A percentile compares a stretch with the other conserved stretches of the same genome.
These are phyloP conservation scores for Taiozyma sp. DNA, from an alignment of 1,139 yeast species.

Conservation along the genomic window DNA sequence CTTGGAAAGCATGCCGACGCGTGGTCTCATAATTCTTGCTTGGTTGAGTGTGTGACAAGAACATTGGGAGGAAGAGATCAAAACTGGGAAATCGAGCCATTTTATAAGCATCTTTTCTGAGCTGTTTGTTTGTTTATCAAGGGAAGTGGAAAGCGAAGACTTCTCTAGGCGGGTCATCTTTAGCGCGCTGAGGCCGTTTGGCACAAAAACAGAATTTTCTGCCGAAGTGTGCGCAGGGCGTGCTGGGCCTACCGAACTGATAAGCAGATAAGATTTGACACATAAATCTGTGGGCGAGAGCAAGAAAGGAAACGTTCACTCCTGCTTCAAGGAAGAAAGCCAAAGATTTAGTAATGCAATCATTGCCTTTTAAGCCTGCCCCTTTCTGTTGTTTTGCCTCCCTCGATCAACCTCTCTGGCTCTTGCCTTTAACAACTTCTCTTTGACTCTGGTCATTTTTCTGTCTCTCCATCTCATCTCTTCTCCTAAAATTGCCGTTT, in stretches of 20 bases:
- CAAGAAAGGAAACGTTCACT: no score
- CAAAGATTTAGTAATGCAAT: no score
- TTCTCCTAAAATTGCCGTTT: background rate
- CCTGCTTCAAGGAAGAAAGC: no score
- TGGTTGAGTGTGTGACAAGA: background rate
- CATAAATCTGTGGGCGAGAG: background rate
- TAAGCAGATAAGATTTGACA: background rate
- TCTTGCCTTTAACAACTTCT: background rate
- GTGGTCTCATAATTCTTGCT: background rate
- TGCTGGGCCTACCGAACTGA: background rate
- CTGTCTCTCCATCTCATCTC: background rate
- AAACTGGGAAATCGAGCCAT: background rate
- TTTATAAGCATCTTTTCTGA: background rate
- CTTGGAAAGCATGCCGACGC: background rate
- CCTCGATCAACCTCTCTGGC: background rate
- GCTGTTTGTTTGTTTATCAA: background rate
- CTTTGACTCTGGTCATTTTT: background rate
- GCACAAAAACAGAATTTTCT: background rate
- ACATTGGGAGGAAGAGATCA: background rate
- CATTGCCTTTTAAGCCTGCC: no score
- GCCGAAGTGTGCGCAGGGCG: background rate
- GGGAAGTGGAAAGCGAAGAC: background rate
- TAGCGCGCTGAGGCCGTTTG: background rate
- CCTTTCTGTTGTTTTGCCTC: background rate
- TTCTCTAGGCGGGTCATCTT: background rate